Conservation (phyloP, 768 basidiomycete species). For the Termitomyces sp. region DNA sequence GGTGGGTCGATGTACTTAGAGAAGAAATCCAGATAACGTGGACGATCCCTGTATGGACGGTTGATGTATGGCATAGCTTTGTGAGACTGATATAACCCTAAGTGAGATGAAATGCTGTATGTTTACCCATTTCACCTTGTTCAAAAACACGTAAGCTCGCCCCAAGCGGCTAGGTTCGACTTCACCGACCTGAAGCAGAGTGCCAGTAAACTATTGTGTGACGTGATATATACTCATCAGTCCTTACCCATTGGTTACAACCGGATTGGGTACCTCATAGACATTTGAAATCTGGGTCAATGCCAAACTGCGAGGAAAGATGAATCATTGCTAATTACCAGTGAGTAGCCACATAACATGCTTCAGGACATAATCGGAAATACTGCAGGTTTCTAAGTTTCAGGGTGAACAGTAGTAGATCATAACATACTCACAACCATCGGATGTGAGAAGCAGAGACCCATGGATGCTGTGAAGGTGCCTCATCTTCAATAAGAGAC, state of each 20-base stretch:
- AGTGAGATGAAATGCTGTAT: background rate
- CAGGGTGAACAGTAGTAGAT: background rate
- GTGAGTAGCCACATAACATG: slow-evolving; percentile 56
- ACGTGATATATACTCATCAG: background rate
- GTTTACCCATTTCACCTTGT: slow-evolving; percentile 34
- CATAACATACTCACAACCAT: slow-evolving; percentile 40
- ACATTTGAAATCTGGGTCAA: slow-evolving; percentile 22
- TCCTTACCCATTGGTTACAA: slow-evolving; percentile 54
- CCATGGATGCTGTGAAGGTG: slow-evolving; percentile 45
- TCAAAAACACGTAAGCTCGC: slow-evolving; percentile 59
- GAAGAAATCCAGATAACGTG: slow-evolving; percentile 35
- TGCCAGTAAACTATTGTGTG: slow-evolving; percentile 5
- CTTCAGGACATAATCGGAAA: slow-evolving; percentile 55
- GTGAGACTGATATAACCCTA: slow-evolving; percentile 28
- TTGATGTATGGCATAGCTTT: slow-evolving; percentile 60
- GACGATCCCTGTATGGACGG: slow-evolving; percentile 43
- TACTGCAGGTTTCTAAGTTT: slow-evolving; percentile 15
- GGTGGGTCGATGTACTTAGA: slow-evolving; percentile 56
- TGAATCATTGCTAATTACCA: slow-evolving; percentile 23
- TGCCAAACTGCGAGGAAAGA: slow-evolving; percentile 15
- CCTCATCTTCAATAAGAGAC: background rate
- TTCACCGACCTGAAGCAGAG: slow-evolving; percentile 37
- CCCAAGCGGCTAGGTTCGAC: slow-evolving; percentile 47
- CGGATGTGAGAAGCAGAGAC: slow-evolving; percentile 46
- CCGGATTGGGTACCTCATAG: slow-evolving; percentile 42